A percentile compares a stretch with the other conserved stretches of the same genome.
phyloP scores from a whole-genome alignment of 345 rosid species.

The Bruguiera sexangula region DNA sequence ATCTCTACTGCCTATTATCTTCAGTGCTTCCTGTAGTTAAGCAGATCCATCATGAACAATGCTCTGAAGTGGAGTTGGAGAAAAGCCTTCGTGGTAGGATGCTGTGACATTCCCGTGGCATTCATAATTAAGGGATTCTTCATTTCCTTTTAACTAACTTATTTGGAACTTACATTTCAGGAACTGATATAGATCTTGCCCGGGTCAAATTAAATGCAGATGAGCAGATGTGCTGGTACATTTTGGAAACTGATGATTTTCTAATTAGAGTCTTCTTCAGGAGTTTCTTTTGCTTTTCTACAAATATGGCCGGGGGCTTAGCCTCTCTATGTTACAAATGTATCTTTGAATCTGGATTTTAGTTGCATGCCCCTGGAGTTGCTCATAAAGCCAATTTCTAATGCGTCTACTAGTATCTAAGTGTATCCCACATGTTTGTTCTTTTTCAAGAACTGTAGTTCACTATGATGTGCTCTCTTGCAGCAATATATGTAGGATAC shows the following conservation, averaged over 20 bases:
- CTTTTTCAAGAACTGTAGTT: slow-evolving; percentile 4
- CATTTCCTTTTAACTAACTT: slow-evolving; percentile 5
- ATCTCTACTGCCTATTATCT: slow-evolving; percentile 70
- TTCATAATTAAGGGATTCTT: neutral
- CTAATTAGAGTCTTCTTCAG: neutral
- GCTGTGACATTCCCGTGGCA: slow-evolving; percentile 14
- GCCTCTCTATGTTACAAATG: neutral
- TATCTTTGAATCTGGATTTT: neutral
- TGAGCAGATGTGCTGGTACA: slow-evolving; percentile 99
- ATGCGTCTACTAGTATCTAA: slow-evolving; percentile 1
- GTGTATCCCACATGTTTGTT: neutral
- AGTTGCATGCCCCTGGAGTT: neutral
- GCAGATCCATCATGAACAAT: slow-evolving; percentile 83
- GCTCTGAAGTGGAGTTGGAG: slow-evolving; percentile 82
- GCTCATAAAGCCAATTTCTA: neutral
- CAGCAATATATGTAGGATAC: slow-evolving; percentile 91
- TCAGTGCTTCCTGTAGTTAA: slow-evolving; percentile 85
- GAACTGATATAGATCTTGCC: slow-evolving; percentile 65
- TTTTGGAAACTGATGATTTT: slow-evolving; percentile 9
- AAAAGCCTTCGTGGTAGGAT: slow-evolving; percentile 70
- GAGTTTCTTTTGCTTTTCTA: neutral
- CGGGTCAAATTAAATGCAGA: slow-evolving; percentile 89
- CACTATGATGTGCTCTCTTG: slow-evolving; percentile 24
- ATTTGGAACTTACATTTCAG: slow-evolving; percentile 37
- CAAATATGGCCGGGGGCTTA: neutral